Conservation (phyloP, 257 asterid genomes). For the Eustoma russellianum region DNA sequence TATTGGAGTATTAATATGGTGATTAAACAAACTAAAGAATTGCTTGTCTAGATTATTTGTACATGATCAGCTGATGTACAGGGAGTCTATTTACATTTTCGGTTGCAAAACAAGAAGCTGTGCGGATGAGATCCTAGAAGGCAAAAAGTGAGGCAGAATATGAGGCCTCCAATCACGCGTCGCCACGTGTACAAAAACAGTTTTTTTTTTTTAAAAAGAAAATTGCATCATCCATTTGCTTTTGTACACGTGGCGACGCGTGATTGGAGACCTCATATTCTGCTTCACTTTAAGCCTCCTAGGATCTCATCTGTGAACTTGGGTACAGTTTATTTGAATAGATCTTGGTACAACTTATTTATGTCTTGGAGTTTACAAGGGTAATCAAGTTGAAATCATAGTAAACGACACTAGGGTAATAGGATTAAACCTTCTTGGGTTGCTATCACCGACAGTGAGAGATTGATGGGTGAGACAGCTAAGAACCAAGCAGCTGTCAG, state of each 20-base stretch:
- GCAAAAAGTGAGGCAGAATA: too few relatives aligned
- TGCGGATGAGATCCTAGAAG: too few relatives aligned
- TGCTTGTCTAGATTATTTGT: not conserved
- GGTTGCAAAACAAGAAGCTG: slow-evolving; percentile 51
- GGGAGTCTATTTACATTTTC: slow-evolving; percentile 41
- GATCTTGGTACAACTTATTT: slow-evolving; percentile 74
- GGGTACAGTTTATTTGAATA: slow-evolving; percentile 70
- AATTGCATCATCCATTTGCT: too few relatives aligned
- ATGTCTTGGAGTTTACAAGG: slow-evolving; percentile 75
- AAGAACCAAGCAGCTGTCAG: slow-evolving; percentile 66
- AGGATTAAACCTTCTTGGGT: slow-evolving; percentile 83
- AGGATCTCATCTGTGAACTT: slow-evolving; percentile 37
- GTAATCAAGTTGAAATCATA: slow-evolving; percentile 65
- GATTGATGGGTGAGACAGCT: slow-evolving; percentile 78
- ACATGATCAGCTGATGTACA: slow-evolving; percentile 17
- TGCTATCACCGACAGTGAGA: slow-evolving; percentile 53
- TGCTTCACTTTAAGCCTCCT: too few relatives aligned
- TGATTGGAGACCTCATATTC: too few relatives aligned
- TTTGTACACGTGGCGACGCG: too few relatives aligned
- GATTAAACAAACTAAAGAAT: not conserved
- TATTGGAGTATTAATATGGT: not conserved
- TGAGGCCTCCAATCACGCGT: too few relatives aligned
- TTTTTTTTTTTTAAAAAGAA: too few relatives aligned
- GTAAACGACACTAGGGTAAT: slow-evolving; percentile 74
- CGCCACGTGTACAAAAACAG: too few relatives aligned